A percentile compares a stretch with the other conserved stretches of the same genome.
These are phyloP conservation scores for Fremontodendron californicum DNA, from an alignment of 345 rosid species.

Conservation along the genomic window DNA sequence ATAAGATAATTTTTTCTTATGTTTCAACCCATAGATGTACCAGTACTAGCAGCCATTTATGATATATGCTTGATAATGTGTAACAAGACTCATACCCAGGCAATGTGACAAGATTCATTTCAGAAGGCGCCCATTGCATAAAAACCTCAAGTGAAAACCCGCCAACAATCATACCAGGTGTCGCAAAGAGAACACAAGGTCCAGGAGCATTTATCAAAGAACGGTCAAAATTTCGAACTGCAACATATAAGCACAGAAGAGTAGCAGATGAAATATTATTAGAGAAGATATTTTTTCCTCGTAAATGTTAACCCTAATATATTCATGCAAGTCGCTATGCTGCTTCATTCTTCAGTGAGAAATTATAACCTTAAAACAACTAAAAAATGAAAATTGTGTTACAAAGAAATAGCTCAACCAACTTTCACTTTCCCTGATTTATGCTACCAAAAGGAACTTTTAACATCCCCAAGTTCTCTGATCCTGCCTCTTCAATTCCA, in stretches of 20 bases:
- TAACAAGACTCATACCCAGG: constrained; percentile 63
- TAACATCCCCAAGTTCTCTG: not conserved
- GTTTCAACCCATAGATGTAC: not conserved
- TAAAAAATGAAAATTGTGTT: not conserved
- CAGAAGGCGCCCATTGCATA: constrained; percentile 92
- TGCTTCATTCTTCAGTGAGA: not conserved
- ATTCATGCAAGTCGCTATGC: not conserved
- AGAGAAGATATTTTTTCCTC: not conserved
- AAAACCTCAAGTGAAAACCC: constrained; percentile 96
- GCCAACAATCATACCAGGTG: constrained; percentile 97
- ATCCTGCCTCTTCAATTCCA: not conserved
- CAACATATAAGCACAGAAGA: constrained; percentile 24
- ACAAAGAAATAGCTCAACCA: not conserved
- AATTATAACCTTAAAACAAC: not conserved
- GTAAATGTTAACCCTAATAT: not conserved
- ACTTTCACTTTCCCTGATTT: constrained; percentile 2
- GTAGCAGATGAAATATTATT: not conserved
- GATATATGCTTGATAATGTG: not conserved
- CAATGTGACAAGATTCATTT: constrained; percentile 68
- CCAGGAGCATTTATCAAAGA: constrained; percentile 80
- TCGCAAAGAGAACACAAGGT: constrained; percentile 97
- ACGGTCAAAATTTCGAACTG: constrained; percentile 78
- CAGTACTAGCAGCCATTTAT: not conserved
- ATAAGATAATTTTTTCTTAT: not conserved
- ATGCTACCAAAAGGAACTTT: not conserved